phyloP scores from a whole-genome alignment of 1,139 yeast species.

The Kodamaea arcana region DNA sequence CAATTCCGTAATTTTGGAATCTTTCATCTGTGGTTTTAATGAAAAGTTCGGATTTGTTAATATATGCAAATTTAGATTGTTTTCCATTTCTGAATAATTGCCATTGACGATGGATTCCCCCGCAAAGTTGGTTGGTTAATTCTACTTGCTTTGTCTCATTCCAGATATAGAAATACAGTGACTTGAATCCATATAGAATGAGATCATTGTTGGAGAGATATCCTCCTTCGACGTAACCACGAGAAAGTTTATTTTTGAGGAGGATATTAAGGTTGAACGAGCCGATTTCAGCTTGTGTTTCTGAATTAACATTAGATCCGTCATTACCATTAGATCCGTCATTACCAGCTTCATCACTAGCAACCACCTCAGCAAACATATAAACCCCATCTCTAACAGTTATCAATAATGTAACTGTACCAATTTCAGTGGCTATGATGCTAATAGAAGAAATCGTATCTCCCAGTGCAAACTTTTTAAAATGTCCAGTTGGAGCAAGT shows the following conservation, averaged over 20 bases:
- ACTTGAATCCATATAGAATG: slow-evolving; percentile 75
- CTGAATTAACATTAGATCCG: not conserved
- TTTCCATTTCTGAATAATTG: slow-evolving; percentile 27
- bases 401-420: slow-evolving; percentile 27
- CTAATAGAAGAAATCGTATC: slow-evolving; percentile 67
- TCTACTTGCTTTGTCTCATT: slow-evolving; percentile 78
- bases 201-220: slow-evolving; percentile 45
- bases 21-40: slow-evolving; percentile 21
- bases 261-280: slow-evolving; percentile 26
- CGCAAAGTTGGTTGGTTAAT: slow-evolving; percentile 69
- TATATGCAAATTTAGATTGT: slow-evolving; percentile 41
- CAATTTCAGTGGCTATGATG: slow-evolving; percentile 22
- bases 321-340: not conserved
- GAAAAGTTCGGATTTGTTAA: slow-evolving; percentile 49
- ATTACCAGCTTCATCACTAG: not conserved
- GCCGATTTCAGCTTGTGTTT: slow-evolving; percentile 4
- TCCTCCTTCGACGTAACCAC: slow-evolving; percentile 81
- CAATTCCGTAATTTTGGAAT: slow-evolving; percentile 25
- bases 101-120: slow-evolving; percentile 92
- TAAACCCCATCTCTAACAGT: slow-evolving; percentile 68
- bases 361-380: slow-evolving; percentile 22
- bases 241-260: slow-evolving; percentile 61
- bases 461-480: slow-evolving; percentile 61
- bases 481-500: slow-evolving; percentile 18
- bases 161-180: slow-evolving; percentile 74